Evolutionary conservation across 495 filamentous ascomycete genomes (phyloP).

Genomic region (Trichoderma virens): DNA sequence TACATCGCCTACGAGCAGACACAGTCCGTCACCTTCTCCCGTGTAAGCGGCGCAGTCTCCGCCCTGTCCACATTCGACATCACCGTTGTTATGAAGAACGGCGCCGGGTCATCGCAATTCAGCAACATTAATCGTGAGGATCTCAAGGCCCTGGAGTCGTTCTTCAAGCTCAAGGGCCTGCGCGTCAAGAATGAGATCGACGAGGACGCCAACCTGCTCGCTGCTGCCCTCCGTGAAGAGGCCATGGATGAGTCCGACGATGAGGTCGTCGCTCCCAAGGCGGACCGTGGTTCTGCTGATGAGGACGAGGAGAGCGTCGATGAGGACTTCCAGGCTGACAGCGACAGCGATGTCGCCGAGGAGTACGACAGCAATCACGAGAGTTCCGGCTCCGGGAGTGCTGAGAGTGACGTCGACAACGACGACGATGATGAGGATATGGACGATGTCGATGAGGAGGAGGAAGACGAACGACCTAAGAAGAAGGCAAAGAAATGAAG

Average conservation of each 20-base stretch:
- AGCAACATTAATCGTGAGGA: constrained; percentile 99
- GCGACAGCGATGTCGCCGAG: constrained; percentile 91
- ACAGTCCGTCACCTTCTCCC: constrained; percentile 83
- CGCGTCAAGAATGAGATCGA: constrained; percentile 94
- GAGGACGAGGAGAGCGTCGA: constrained; percentile 93
- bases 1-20: constrained; percentile 93
- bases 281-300: constrained; percentile 84
- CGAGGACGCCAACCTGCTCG: constrained; percentile 58
- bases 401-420: constrained; percentile 41
- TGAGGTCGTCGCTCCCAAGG: constrained; percentile 64
- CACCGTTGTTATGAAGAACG: constrained; percentile 73
- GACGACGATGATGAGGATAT: constrained; percentile 23
- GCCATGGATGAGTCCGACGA: constrained; percentile 73
- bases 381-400: constrained; percentile 65
- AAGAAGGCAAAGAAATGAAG: constrained; percentile 38
- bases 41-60: constrained; percentile 88
- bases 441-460: constrained; percentile 19
- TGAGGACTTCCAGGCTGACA: constrained; percentile 89
- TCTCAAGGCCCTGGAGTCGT: constrained; percentile 86
- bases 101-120: constrained; percentile 78
- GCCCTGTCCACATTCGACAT: constrained; percentile 97
- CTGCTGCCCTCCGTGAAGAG: constrained; percentile 70
- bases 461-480: constrained; percentile 34
- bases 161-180: constrained; percentile 88
- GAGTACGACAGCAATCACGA: constrained; percentile 90